Base-by-base conservation (phyloP, 352 stramenopile genomes). In the Phytophthora rubi region DNA sequence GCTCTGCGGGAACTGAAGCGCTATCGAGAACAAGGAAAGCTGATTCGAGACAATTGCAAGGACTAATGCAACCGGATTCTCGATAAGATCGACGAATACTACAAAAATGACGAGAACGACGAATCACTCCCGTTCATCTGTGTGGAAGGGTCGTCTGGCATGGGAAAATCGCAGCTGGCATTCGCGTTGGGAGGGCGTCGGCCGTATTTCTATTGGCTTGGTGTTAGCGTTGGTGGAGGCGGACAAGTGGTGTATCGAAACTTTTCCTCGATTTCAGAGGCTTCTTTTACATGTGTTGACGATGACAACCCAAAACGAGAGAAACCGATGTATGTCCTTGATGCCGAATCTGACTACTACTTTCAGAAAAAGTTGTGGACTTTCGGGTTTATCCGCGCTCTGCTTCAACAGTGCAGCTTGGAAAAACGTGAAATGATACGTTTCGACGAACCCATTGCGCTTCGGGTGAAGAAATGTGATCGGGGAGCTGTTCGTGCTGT, bases 131-230 rank as follows among this genome's bases (percentile, higher is more conserved):
- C n/a, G n/a, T n/a, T n/a, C n/a, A n/a, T n/a, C n/a, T n/a, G n/a
- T n/a, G n/a, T n/a, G n/a, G n/a, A n/a, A n/a, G n/a, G n/a, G n/a
- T n/a, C 45, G 18, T 28, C 45, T 6, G 45, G 45, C 18, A 52
- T 52, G 45, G 45, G 45, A 10, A 52, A 52, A 52, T 28, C 45
- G 4, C 45, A 52, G 5, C 45, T 52, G 28, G 45, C 45, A 9
- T 52, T 52, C n/a, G 45, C 18, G 6, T 52, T 52, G 45, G n/a
- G 45, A 21, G 45, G 45, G 3, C 16, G 45, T 3, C 45, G 45
- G 13, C 45, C 45, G n/a, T 52, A 28, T 6, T 52, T 52, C 18
- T 52, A 52, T n/a, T 52, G 45, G n/a, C 18, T 52, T 52, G 45
- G n/a, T 8, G 18, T 28, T 12, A 23, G 45, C n/a, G 45, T 23